phyloP scores from a whole-genome alignment of 352 stramenopile species.

The Phytophthora citrophthora region DNA sequence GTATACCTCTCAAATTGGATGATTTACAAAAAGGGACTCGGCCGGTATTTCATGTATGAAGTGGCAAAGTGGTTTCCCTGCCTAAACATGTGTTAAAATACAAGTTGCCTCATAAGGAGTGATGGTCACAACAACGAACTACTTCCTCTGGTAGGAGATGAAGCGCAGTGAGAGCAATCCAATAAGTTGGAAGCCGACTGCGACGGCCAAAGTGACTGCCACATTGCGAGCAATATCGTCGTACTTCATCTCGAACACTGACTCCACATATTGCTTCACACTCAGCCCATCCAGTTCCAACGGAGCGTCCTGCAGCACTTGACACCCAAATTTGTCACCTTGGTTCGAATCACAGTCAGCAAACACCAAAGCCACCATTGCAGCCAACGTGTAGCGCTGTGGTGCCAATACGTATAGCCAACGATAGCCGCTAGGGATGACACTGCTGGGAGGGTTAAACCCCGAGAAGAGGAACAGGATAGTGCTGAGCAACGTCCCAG shows the following conservation, averaged over 20 bases:
- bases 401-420: constrained; percentile 33
- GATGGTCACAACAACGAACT: constrained; percentile 14
- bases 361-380: constrained; percentile 20
- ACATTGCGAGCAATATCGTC: constrained; percentile 32
- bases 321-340: constrained; percentile 18
- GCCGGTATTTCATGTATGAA: no score
- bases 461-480: constrained; percentile 52
- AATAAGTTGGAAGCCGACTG: constrained; percentile 29
- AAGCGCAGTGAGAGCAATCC: constrained; percentile 39
- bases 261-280: constrained; percentile 42
- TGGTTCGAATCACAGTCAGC: constrained; percentile 12
- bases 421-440: constrained; percentile 28
- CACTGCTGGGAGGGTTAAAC: constrained; percentile 36
- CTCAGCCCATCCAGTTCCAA: constrained; percentile 17
- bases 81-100: no score
- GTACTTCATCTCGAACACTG: constrained; percentile 37
- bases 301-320: constrained; percentile 13
- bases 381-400: constrained; percentile 25
- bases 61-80: no score
- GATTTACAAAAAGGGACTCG: no score
- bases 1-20: no score
- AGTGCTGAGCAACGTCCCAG: constrained; percentile 33
- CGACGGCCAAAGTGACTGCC: constrained; percentile 26
- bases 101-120: constrained; percentile 28
- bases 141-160: constrained; percentile 39